Evolutionary conservation across 1,284 basidiomycete genomes (phyloP), one percentile per base, ranked within the genome.

Genomic region (Malassezia brasiliensis): DNA sequence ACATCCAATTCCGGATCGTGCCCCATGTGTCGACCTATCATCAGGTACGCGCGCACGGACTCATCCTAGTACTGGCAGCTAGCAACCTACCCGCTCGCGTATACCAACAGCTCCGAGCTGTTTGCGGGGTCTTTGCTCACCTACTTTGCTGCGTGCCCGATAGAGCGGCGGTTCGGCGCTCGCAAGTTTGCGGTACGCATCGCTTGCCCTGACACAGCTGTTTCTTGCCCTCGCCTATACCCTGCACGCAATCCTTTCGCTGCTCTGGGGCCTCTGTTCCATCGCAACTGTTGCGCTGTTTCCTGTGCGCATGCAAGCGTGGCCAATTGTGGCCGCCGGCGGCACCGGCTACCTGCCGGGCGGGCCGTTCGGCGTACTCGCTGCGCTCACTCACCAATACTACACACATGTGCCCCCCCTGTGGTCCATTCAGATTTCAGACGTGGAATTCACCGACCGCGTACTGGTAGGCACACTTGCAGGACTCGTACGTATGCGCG

Each of bases 111-210:
- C 39, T 41, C 45, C 6, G 47, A 50, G 30, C 34, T 52, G 11
- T 38, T 52, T n/a, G 38, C 52, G 1, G 45, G 44, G 2, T 5
- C 45, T 4, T 7, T 57, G 8, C 9, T 57, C 2, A 28, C 38
- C 30, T 38, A 57, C 39, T 34, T 48, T 52, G 55, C 42, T 8
- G 36, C 37, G 5, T 39, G 50, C 25, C 31, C 25, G 1, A 17
- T 57, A 2, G 55, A 57, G 51, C 55, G 55, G 22, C 35, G 14
- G 10, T 17, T 48, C 11, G 55, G 55, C 6, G 41, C 55, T 15
- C 37, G 42, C n/a, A 48, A 37, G 34, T 52, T 40, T 15, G 47
- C 30, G n/a, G 50, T 54, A 32, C 17, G 52, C 41, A 25, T 2
- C 8, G 28, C 14, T 2, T 1, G 35, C n/a, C 9, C 36, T 47